Evolutionary conservation across 208 protist species (phyloP).

Genomic region (Crithidia acanthocephali): DNA sequence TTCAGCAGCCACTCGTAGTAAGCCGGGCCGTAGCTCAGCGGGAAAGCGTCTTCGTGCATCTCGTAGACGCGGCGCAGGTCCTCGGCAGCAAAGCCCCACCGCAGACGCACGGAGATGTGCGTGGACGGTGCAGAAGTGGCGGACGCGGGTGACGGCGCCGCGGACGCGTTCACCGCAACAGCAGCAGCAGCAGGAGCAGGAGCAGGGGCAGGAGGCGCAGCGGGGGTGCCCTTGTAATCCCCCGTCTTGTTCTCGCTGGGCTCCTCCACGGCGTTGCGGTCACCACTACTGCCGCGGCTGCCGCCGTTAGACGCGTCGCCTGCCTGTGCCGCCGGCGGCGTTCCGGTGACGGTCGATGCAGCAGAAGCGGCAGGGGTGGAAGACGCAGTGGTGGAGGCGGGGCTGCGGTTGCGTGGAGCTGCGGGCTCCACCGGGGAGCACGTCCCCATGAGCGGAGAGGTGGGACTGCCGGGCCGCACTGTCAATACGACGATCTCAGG

Average conservation of each 20-base stretch:
- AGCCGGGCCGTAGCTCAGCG: conserved; percentile 46
- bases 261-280: background rate
- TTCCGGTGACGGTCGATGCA: no score
- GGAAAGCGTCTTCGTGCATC: conserved; percentile 68
- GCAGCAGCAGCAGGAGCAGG: no score
- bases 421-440: background rate
- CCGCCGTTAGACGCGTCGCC: background rate
- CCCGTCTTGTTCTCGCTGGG: conserved; percentile 7
- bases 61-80: conserved; percentile 50
- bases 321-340: background rate
- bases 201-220: background rate
- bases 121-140: background rate
- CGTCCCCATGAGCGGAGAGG: background rate
- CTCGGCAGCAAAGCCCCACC: conserved; percentile 57
- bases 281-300: no score
- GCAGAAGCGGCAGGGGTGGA: background rate
- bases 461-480: background rate
- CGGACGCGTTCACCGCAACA: no score
- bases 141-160: no score
- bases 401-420: conserved; percentile 6
- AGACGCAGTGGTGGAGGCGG: background rate
- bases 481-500: conserved; percentile 22
- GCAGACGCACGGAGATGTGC: conserved; percentile 45
- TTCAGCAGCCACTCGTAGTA: conserved; percentile 69
- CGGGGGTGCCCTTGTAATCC: conserved; percentile 2